phyloP scores from a whole-genome alignment of 2,329 filamentous ascomycete species.

The Cadophora malorum region DNA sequence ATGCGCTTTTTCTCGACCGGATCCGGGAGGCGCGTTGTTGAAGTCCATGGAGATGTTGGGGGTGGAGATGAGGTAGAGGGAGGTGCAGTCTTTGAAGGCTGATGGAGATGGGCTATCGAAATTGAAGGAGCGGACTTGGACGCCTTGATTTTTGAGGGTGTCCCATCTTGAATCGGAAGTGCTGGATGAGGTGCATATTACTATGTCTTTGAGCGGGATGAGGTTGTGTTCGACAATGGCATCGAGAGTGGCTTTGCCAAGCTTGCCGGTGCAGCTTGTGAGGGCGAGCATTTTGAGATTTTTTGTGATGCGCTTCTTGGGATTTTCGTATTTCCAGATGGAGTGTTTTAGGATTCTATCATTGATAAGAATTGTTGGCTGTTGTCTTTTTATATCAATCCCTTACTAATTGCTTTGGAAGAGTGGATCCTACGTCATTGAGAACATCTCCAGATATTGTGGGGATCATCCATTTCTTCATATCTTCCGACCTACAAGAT shows the following conservation, averaged over 20 bases:
- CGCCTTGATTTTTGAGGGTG: conserved; percentile 34
- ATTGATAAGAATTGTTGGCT: not conserved
- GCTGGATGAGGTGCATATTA: conserved; percentile 35
- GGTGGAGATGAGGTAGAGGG: conserved; percentile 47
- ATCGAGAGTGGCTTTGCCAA: conserved; percentile 33
- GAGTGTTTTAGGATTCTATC: not conserved
- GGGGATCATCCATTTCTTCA: not conserved
- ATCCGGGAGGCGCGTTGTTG: conserved; percentile 48
- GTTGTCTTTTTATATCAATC: not conserved
- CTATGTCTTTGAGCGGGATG: conserved; percentile 27
- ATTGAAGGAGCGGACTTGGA: conserved; percentile 32
- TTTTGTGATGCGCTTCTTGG: no score
- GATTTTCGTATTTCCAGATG: not conserved
- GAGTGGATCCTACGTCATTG: conserved; percentile 11
- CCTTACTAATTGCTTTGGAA: conserved; percentile 9
- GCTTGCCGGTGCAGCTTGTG: conserved; percentile 35
- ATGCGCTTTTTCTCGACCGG: conserved; percentile 32
- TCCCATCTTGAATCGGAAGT: conserved; percentile 48
- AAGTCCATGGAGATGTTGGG: conserved; percentile 46
- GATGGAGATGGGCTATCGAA: conserved; percentile 27
- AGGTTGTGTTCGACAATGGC: conserved; percentile 33
- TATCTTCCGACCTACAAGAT: not conserved
- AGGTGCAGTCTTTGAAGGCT: conserved; percentile 28
- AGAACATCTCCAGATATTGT: not conserved
- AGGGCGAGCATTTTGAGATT: conserved; percentile 29